These are phyloP conservation scores for Sparassis latifolia DNA, from an alignment of 1,284 basidiomycete species.

Conservation along the genomic window DNA sequence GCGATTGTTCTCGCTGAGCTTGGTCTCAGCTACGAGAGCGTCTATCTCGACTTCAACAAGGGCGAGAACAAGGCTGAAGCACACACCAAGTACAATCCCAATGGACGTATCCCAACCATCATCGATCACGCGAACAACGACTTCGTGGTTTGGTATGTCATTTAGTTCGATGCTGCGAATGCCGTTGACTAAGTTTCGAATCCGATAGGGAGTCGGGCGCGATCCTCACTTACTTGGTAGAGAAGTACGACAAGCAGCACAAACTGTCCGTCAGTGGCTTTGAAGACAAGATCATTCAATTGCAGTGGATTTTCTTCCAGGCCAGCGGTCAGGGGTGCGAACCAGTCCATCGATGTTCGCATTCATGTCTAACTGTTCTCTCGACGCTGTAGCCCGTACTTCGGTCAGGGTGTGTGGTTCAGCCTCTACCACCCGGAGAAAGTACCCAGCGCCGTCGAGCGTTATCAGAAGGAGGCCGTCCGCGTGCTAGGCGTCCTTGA, in stretches of 20 bases:
- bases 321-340: constrained; percentile 23
- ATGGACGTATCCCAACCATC: constrained; percentile 5
- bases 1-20: constrained; percentile 3
- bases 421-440: constrained; percentile 16
- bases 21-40: constrained; percentile 3
- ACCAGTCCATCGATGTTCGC: background rate
- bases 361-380: background rate
- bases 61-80: constrained; percentile 5
- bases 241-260: constrained; percentile 18
- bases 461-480: constrained; percentile 25
- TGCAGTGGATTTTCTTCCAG: constrained; percentile 26
- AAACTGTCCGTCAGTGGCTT: constrained; percentile 18
- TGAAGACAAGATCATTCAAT: constrained; percentile 15
- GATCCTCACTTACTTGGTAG: constrained; percentile 27
- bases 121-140: constrained; percentile 6
- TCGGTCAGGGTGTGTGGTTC: constrained; percentile 23
- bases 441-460: constrained; percentile 22
- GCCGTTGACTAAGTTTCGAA: background rate
- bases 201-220: constrained; percentile 27
- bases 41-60: constrained; percentile 9
- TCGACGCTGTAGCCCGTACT: constrained; percentile 11
- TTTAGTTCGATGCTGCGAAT: background rate
- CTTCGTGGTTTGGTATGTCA: constrained; percentile 5
- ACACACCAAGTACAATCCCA: constrained; percentile 6
- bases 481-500: constrained; percentile 29